phyloP scores from a whole-genome alignment of 768 basidiomycete species.

The Rhodocollybia butyracea region DNA sequence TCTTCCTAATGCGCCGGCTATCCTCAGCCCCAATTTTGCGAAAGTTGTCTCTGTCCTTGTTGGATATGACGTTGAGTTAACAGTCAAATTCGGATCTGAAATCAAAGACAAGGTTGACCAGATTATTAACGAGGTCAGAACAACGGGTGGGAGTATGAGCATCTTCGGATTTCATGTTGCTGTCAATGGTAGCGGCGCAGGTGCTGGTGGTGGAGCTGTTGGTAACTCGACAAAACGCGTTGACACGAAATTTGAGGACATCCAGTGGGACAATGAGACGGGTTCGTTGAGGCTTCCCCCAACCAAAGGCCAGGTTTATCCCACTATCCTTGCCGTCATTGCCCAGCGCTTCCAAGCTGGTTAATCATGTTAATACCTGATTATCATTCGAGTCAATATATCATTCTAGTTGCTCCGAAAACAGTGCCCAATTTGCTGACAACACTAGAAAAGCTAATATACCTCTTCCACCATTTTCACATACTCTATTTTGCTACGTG shows the following conservation, averaged over 20 bases:
- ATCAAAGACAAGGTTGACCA: background rate
- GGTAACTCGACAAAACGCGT: background rate
- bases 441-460: no score
- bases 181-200: no score
- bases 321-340: conserved; percentile 10
- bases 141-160: conserved; percentile 2
- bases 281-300: conserved; percentile 9
- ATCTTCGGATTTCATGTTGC: no score
- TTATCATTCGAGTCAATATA: no score
- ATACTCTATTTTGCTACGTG: no score
- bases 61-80: conserved; percentile 9
- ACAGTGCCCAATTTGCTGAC: no score
- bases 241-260: conserved; percentile 3
- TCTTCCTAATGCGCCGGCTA: conserved; percentile 8
- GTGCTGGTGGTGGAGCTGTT: no score
- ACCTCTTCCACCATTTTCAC: no score
- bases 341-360: conserved; percentile 2
- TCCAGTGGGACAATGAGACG: conserved; percentile 8
- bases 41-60: conserved; percentile 3
- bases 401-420: no score
- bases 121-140: conserved; percentile 10
- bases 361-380: no score
- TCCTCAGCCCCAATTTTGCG: conserved; percentile 7
- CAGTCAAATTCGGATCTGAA: background rate
- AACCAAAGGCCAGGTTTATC: conserved; percentile 5